Percentiles rank a stretch among this genome's conserved stretches.
Evolutionary conservation across 306 rosid species (phyloP).

Genomic region (Trichosanthes truncata): DNA sequence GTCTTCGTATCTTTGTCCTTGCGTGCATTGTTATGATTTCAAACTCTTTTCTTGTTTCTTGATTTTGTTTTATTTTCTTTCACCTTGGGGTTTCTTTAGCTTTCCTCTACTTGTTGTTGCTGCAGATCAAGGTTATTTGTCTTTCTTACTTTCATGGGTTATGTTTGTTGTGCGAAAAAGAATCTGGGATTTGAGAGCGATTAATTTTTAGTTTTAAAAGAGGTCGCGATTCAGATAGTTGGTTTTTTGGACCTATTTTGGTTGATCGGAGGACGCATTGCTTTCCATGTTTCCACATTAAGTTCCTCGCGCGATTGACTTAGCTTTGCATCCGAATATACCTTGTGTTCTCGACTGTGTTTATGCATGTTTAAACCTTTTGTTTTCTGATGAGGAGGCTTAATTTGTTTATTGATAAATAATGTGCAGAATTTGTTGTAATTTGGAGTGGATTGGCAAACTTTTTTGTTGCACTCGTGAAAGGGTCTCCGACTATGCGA

Average conservation of each 20-base stretch:
- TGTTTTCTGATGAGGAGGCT: background rate
- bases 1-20: background rate
- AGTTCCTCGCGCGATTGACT: background rate
- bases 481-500: conserved; percentile 45
- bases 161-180: background rate
- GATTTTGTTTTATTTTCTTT: background rate
- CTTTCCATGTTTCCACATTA: background rate
- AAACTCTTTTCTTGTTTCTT: background rate
- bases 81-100: background rate
- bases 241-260: background rate
- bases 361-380: background rate
- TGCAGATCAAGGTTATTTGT: conserved; percentile 6
- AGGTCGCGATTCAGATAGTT: background rate
- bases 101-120: background rate
- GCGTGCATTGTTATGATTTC: background rate
- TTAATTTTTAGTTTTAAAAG: background rate
- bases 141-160: background rate
- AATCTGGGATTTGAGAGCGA: background rate
- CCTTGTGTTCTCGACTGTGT: background rate
- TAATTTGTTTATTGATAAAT: background rate
- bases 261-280: conserved; percentile 1
- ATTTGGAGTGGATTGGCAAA: conserved; percentile 2
- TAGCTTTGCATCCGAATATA: background rate
- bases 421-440: background rate
- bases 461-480: background rate